These are phyloP conservation scores for Bjerkandera adusta DNA, from an alignment of 1,284 basidiomycete species.

Conservation along the genomic window DNA sequence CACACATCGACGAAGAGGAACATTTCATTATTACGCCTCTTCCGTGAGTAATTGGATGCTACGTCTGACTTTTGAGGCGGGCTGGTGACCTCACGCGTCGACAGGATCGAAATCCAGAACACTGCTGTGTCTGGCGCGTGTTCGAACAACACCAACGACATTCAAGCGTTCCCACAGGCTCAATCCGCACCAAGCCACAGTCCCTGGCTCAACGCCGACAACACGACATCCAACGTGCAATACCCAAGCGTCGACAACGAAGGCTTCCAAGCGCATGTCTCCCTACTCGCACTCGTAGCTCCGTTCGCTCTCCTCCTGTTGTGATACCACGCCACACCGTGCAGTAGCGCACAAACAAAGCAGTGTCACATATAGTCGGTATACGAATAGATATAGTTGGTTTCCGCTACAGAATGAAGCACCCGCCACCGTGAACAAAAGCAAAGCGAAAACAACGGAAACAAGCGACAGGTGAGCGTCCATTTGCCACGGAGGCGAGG, in stretches of 20 bases:
- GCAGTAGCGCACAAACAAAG: neutral
- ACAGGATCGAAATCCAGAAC: slow-evolving; percentile 38
- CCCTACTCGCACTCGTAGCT: neutral
- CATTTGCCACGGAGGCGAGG: no score
- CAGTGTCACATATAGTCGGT: no score
- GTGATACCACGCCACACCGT: no score
- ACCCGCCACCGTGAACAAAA: no score
- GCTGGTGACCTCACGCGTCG: neutral
- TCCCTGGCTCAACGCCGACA: slow-evolving; percentile 26
- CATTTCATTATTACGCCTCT: slow-evolving; percentile 47
- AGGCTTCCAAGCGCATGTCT: neutral
- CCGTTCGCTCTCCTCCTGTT: neutral
- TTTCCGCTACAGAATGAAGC: no score
- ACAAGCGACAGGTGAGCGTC: no score
- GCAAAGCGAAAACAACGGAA: no score
- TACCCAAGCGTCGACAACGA: slow-evolving; percentile 18
- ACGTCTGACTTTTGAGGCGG: neutral
- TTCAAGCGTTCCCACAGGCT: slow-evolving; percentile 37
- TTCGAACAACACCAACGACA: slow-evolving; percentile 31
- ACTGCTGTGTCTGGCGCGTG: slow-evolving; percentile 31
- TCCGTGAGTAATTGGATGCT: slow-evolving; percentile 20
- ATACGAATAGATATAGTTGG: no score
- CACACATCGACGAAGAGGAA: slow-evolving; percentile 35
- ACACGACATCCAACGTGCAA: slow-evolving; percentile 19
- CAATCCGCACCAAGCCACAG: slow-evolving; percentile 25